phyloP scores from a whole-genome alignment of 2,329 filamentous ascomycete species.

The Aspergillus neotritici region DNA sequence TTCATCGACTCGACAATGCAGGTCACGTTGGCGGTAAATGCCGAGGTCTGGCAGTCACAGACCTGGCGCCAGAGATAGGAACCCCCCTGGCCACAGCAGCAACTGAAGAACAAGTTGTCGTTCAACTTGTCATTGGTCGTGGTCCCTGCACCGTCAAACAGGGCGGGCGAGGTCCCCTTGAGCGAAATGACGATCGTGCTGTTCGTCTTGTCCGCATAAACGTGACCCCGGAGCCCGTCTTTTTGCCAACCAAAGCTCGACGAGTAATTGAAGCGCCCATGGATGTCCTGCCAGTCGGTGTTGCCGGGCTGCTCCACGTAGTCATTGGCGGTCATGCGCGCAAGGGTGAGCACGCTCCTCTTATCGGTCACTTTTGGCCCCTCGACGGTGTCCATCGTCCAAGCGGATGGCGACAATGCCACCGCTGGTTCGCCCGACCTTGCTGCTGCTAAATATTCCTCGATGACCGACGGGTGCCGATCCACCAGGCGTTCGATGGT shows the following conservation, averaged over 20 bases:
- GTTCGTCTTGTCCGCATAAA: slow-evolving; percentile 83
- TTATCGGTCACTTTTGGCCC: slow-evolving; percentile 82
- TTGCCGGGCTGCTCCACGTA: slow-evolving; percentile 70
- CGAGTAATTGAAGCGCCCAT: slow-evolving; percentile 74
- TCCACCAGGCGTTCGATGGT: slow-evolving; percentile 78
- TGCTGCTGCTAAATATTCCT: slow-evolving; percentile 69
- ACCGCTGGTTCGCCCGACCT: slow-evolving; percentile 63
- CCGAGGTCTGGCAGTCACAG: slow-evolving; percentile 82
- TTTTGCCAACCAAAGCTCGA: slow-evolving; percentile 87
- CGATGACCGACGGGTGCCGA: slow-evolving; percentile 67
- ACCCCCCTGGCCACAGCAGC: slow-evolving; percentile 91
- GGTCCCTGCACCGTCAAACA: slow-evolving; percentile 95
- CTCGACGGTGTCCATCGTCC: slow-evolving; percentile 72
- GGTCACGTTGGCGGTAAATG: slow-evolving; percentile 87
- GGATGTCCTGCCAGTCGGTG: slow-evolving; percentile 78
- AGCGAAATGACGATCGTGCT: slow-evolving; percentile 83
- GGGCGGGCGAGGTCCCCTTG: slow-evolving; percentile 83
- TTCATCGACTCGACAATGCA: slow-evolving; percentile 71
- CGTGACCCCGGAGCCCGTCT: slow-evolving; percentile 84
- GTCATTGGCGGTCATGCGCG: slow-evolving; percentile 82
- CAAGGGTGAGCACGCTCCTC: slow-evolving; percentile 74
- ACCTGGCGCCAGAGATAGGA: slow-evolving; percentile 86
- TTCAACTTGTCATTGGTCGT: slow-evolving; percentile 97
- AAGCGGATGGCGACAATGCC: slow-evolving; percentile 65
- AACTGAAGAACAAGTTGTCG: slow-evolving; percentile 96